Percentiles rank a stretch among this genome's conserved stretches.
phyloP scores from a whole-genome alignment of 352 stramenopile genomes.

The Phytophthora ohioensis region DNA sequence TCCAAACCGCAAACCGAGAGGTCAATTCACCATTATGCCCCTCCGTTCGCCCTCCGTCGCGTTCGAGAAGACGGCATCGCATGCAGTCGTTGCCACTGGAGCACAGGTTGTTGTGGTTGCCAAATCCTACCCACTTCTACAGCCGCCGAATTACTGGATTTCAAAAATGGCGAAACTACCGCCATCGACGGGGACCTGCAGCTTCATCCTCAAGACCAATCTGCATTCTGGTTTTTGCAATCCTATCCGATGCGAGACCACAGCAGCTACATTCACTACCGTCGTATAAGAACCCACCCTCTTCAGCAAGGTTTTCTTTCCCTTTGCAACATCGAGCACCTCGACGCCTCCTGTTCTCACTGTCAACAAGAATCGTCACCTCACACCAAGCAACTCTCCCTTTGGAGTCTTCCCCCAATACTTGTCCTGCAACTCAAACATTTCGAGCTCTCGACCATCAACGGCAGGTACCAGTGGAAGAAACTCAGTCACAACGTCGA shows the following conservation, averaged over 20 bases:
- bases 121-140: constrained; percentile 40
- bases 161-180: constrained; percentile 64
- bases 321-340: constrained; percentile 53
- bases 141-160: constrained; percentile 41
- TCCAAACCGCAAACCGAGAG: not conserved
- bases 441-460: constrained; percentile 49
- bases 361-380: constrained; percentile 39
- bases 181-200: constrained; percentile 70
- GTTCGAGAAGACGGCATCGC: constrained; percentile 53
- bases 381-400: constrained; percentile 59
- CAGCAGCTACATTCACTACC: constrained; percentile 48
- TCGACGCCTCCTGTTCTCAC: constrained; percentile 54
- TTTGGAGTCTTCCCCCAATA: constrained; percentile 67
- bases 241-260: constrained; percentile 42
- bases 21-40: not conserved
- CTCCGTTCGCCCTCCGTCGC: constrained; percentile 54
- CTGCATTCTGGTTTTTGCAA: constrained; percentile 33
- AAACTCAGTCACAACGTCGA: constrained; percentile 93
- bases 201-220: constrained; percentile 17
- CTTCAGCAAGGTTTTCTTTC: constrained; percentile 55
- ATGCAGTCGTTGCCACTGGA: constrained; percentile 69
- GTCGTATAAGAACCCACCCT: constrained; percentile 34
- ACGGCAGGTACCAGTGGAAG: constrained; percentile 53
- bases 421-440: constrained; percentile 77
- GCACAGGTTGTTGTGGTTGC: constrained; percentile 57